phyloP scores from a whole-genome alignment of 805 yeast species.

The Candida chilensis region DNA sequence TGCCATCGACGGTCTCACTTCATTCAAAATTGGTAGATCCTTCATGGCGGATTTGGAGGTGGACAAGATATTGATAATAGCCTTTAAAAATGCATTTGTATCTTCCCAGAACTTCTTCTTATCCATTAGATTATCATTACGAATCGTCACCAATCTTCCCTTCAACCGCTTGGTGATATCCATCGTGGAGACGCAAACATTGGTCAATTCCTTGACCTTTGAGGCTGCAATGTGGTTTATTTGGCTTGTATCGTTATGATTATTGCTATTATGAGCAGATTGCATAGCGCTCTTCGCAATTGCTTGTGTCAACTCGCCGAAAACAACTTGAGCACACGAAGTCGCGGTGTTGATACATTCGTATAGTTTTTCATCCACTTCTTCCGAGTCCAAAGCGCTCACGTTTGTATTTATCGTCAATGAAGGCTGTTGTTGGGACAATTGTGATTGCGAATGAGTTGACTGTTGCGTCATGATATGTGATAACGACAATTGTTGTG shows the following conservation, averaged over 20 bases:
- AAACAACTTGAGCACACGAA: slow-evolving; percentile 65
- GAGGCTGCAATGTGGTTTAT: slow-evolving; percentile 38
- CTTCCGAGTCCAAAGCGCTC: slow-evolving; percentile 21
- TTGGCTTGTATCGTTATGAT: slow-evolving; percentile 7
- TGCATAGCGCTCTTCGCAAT: slow-evolving; percentile 56
- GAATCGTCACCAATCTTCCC: slow-evolving; percentile 39
- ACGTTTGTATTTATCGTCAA: too few species aligned
- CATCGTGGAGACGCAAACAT: slow-evolving; percentile 70
- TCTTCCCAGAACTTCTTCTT: slow-evolving; percentile 77
- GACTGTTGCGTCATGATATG: too few species aligned
- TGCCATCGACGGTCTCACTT: slow-evolving; percentile 72
- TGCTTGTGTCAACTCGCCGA: slow-evolving; percentile 62
- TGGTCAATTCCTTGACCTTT: slow-evolving; percentile 69
- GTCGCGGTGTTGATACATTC: slow-evolving; percentile 57
- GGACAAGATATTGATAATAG: slow-evolving; percentile 76
- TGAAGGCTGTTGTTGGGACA: too few species aligned
- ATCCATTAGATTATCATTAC: slow-evolving; percentile 39
- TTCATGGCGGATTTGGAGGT: slow-evolving; percentile 75
- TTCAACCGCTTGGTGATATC: slow-evolving; percentile 69
- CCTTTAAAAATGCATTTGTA: slow-evolving; percentile 70
- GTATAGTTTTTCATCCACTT: slow-evolving; percentile 60
- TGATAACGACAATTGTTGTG: too few species aligned
- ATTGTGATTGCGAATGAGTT: too few species aligned
- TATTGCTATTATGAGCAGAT: slow-evolving; percentile 13
- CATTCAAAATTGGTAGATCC: slow-evolving; percentile 73